Base-by-base conservation (phyloP, 331 rosid genomes). In the Acacia concinna region DNA sequence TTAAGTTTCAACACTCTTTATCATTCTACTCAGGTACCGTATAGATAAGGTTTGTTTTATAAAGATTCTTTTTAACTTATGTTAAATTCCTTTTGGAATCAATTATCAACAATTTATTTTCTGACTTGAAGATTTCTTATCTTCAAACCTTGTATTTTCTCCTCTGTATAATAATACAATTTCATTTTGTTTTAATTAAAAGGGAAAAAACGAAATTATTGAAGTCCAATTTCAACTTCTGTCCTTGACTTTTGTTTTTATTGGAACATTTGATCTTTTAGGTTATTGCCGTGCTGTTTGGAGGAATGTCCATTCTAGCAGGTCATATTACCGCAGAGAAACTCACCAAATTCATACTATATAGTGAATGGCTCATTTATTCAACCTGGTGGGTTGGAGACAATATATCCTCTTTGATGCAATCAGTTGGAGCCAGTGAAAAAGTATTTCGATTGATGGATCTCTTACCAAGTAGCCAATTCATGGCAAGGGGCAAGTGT, bases 321-420 rank as follows among this genome's bases (percentile, higher is more conserved):
- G 99, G 98, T 82, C 93, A 83, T 80, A 86, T 89, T 69, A 90
- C 99, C 56, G 94, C 98, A 27, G 98, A 95, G 89, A 90, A 91
- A 86, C 96, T 95, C 77, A 95, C 99, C 8, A 95, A 95, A 87
- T 93, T 93, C 81, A 87, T 95, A 83, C 85, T 93, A 80, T 95
- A 95, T 84, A 91, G 99, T 54, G 97, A 95, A 91, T 91, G 96
- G 98, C 75, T 95, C 68, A 93, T 95, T 88, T 91, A 86, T 86
- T 90, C 99, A 90, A 95, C 98, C 80, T 95, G 98, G 99, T 93
- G 90, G 97, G 97, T 95, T 68, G 99, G 99, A 63, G 98, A 95
- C 88, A 91, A 90, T 84, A 31, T 95, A 81, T 95, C 98, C 82
- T 84, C 87, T 80, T 87, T 95, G 88, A 95, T 95, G 98, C 98